Percentiles rank a stretch among this genome's conserved stretches.
These are phyloP conservation scores for Peronospora belbahrii DNA, from an alignment of 352 stramenopile species.

Conservation along the genomic window DNA sequence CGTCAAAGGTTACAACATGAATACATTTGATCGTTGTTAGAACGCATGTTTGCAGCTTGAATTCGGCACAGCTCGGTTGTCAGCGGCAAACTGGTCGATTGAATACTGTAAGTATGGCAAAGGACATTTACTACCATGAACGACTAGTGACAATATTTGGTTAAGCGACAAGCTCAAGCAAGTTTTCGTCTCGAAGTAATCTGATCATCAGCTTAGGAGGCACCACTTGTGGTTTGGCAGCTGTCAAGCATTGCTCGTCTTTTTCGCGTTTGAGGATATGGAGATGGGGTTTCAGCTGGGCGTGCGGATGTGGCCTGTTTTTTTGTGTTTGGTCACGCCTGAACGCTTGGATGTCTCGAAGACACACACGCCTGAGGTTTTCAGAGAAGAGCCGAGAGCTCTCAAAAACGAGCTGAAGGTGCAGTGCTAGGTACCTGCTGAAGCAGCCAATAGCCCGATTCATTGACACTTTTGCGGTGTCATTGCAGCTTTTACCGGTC, in stretches of 20 bases:
- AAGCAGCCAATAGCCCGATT: conserved; percentile 7
- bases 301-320: conserved; percentile 16
- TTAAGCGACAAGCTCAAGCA: too few species aligned
- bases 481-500: conserved; percentile 19
- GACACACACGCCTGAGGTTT: conserved; percentile 1
- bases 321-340: conserved; percentile 4
- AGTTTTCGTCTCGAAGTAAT: too few species aligned
- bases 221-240: conserved; percentile 1
- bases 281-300: conserved; percentile 23
- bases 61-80: too few species aligned
- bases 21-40: conserved; percentile 16
- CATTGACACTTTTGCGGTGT: not conserved
- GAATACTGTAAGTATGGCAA: too few species aligned
- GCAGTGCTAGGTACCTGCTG: conserved; percentile 2
- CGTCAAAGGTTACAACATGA: not conserved
- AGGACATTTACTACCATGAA: too few species aligned
- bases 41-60: conserved; percentile 12
- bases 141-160: too few species aligned
- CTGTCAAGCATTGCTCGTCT: conserved; percentile 15
- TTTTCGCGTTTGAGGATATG: conserved; percentile 18
- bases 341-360: conserved; percentile 21
- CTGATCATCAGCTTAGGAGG: too few species aligned
- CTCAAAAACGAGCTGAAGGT: conserved; percentile 11
- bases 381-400: conserved; percentile 15
- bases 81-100: too few species aligned